Conservation (phyloP, 305 asterid species). For the Fraxinus dipetala region DNA sequence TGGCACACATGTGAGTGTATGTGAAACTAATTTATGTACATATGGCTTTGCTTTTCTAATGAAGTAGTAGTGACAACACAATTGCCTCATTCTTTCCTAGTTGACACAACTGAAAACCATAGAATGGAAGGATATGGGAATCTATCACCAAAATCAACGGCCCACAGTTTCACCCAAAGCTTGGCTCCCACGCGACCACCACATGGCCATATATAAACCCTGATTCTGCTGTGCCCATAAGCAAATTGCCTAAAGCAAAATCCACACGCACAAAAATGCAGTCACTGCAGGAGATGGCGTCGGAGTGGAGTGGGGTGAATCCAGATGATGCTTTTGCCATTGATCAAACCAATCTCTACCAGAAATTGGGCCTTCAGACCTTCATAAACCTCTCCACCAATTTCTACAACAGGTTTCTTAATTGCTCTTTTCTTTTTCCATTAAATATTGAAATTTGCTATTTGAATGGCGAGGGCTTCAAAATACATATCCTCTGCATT, state of each 20-base stretch:
- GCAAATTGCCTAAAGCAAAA: background rate
- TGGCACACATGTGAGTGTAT: no score
- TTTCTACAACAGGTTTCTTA: slow-evolving; percentile 66
- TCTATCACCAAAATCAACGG: background rate
- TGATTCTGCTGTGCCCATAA: background rate
- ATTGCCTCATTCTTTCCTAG: slow-evolving; percentile 12
- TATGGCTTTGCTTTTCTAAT: no score
- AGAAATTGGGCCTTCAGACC: slow-evolving; percentile 77
- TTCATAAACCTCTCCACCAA: slow-evolving; percentile 80
- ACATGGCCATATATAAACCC: slow-evolving; percentile 32
- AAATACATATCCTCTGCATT: background rate
- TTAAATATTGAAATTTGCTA: background rate
- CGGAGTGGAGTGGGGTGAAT: slow-evolving; percentile 84
- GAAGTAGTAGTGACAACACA: background rate
- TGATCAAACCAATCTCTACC: slow-evolving; percentile 61
- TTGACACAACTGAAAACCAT: background rate
- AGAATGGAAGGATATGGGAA: background rate
- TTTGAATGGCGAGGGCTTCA: slow-evolving; percentile 4
- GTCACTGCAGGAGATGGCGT: slow-evolving; percentile 82
- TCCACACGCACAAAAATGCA: slow-evolving; percentile 43
- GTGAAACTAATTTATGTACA: no score
- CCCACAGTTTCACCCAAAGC: slow-evolving; percentile 23
- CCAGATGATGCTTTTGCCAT: slow-evolving; percentile 72
- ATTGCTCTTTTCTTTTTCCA: background rate
- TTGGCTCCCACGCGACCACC: slow-evolving; percentile 49